Evolutionary conservation across 1,284 basidiomycete species (phyloP).

Genomic region (Microbotryum silenes-acaulis): DNA sequence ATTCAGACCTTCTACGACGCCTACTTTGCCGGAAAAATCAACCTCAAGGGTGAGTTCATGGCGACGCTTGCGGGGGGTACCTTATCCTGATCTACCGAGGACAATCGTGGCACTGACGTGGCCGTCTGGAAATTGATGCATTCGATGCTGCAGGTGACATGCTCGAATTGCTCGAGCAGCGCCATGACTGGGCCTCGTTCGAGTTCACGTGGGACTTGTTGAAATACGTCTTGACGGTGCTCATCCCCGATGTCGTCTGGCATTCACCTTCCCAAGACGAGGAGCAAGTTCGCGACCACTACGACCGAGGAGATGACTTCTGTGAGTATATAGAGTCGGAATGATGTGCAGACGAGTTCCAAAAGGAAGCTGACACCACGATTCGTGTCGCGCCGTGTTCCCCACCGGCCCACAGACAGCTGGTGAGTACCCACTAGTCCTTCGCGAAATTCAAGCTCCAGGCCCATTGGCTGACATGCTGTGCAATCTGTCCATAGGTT

Average conservation of each 20-base stretch:
- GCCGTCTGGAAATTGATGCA: neutral
- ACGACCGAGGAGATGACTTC: conserved; percentile 94
- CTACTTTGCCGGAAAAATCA: conserved; percentile 93
- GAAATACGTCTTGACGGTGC: conserved; percentile 81
- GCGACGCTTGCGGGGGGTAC: too few relatives aligned
- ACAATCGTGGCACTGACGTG: neutral
- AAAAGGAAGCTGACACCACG: conserved; percentile 4
- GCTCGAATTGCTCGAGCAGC: conserved; percentile 83
- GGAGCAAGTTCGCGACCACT: conserved; percentile 92
- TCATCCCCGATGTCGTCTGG: conserved; percentile 86
- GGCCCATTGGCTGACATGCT: neutral
- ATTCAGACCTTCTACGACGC: conserved; percentile 98
- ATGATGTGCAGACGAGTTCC: neutral
- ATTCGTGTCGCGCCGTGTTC: conserved; percentile 35
- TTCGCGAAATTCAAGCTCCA: neutral
- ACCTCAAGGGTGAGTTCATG: conserved; percentile 71
- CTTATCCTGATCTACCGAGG: neutral
- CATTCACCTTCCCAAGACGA: conserved; percentile 88
- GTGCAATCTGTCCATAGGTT: conserved; percentile 51
- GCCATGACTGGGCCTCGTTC: conserved; percentile 94
- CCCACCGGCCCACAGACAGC: neutral
- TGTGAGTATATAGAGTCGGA: conserved; percentile 61
- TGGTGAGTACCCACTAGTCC: conserved; percentile 3
- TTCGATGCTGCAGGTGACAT: conserved; percentile 60
- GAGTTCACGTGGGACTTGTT: conserved; percentile 74